These are phyloP conservation scores for Verticillium nonalfalfae DNA, from an alignment of 2,329 filamentous ascomycete species.

Conservation along the genomic window DNA sequence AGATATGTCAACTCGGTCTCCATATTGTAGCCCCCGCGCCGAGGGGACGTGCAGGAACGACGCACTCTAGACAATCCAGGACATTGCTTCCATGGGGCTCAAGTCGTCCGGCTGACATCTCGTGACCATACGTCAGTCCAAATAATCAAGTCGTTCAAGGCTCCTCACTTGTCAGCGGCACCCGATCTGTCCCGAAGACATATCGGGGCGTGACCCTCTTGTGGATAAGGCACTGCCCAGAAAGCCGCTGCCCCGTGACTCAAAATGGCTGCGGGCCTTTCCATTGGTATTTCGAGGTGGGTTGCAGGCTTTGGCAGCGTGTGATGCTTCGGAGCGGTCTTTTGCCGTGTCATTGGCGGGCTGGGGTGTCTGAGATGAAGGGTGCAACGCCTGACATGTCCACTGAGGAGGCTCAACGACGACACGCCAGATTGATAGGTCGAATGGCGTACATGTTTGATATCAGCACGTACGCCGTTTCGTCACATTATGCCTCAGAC, in stretches of 20 bases:
- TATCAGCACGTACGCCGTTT: neutral
- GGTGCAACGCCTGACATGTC: neutral
- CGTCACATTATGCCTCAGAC: neutral
- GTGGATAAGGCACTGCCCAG: neutral
- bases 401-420: neutral
- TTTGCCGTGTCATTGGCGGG: neutral
- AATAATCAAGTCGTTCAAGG: too few species aligned
- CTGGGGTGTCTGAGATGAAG: neutral
- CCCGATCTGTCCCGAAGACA: too few species aligned
- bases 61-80: too few species aligned
- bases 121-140: neutral
- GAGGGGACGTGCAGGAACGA: too few species aligned
- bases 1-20: too few species aligned
- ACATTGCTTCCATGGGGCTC: too few species aligned
- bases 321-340: neutral
- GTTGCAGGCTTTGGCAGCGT: neutral
- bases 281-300: neutral
- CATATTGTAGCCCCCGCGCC: too few species aligned
- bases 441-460: neutral
- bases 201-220: neutral
- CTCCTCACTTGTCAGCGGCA: too few species aligned
- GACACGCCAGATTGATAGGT: neutral
- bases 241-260: neutral
- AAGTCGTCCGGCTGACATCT: neutral
- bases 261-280: neutral